Evolutionary conservation across 2,329 filamentous ascomycete species (phyloP), one percentile per base, ranked within the genome.

Genomic region (Aspergillus ustus): DNA sequence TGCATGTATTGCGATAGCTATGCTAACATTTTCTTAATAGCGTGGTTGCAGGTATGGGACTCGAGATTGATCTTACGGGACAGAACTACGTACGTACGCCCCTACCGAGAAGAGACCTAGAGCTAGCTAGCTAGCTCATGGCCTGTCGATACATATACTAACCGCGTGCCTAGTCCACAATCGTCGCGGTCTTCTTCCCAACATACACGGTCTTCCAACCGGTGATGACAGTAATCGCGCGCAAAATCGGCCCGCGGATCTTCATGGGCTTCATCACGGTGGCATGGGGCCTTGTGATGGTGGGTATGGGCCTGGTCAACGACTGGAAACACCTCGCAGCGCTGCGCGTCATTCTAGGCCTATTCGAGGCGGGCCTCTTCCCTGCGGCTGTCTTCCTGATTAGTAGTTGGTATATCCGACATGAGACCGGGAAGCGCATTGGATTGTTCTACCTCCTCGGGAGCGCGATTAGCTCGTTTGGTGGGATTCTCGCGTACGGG

Each of bases 211-310:
- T 78, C 44, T 80, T 79, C 65, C 78, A 81, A 50, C 73, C 75
- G 0, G 76, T 78, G 0, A 73, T 77, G 28, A 80, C 77, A 2
- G 67, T 78, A 43, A 70, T 81, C 34, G 72, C 75, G 17, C 76
- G 77, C 7, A 78, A 78, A 49, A 60, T 81, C 29, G 78, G 78
- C 8, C 78, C 78, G 17, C 70, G 78, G 7, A 64, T 74, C 8
- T 76, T 77, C 58, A 66, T 77, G 5, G 70, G 73, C 0, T 58
- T 52, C 2, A 77, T 80, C 37, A 73, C 73, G 1, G 60, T 77
- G 6, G 55, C 71, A 7, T 81, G 78, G 78, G 80, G 80, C 8
- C 71, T 73, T 19, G 74, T 79, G 19, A 82, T 82, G 78, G 74
- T 81, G 40, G 78, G 75, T 3, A 78, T 80, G 71, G 79, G 75